These are phyloP conservation scores for Talaromyces nanjingensis DNA, from an alignment of 495 filamentous ascomycete species.

Conservation along the genomic window DNA sequence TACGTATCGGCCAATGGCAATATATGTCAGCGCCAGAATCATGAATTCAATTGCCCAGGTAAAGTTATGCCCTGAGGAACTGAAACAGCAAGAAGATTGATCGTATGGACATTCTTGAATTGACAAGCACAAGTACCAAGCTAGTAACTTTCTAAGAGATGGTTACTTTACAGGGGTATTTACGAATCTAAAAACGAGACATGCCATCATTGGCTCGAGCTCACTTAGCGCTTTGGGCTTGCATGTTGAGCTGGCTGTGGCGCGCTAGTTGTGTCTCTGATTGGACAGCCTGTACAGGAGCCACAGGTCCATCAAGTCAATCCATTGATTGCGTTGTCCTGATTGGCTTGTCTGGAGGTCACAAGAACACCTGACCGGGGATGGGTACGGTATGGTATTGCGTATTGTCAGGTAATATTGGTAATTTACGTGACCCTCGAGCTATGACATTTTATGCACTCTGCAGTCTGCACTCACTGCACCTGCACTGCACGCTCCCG, in stretches of 20 bases:
- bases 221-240: not conserved
- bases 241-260: slow-evolving; percentile 5
- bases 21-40: not conserved
- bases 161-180: not conserved
- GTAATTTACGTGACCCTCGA: not conserved
- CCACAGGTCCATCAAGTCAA: not conserved
- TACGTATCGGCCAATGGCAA: not conserved
- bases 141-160: not conserved
- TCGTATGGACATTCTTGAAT: not conserved
- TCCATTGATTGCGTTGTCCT: not conserved
- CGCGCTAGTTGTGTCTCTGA: not conserved
- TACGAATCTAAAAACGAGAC: not conserved
- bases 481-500: not conserved
- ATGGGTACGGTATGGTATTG: not conserved
- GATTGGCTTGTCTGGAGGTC: not conserved
- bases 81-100: not conserved
- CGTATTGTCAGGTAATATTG: not conserved
- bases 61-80: not conserved
- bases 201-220: not conserved
- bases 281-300: not conserved
- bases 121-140: not conserved
- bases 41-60: not conserved
- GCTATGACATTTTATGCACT: not conserved
- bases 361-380: slow-evolving; percentile 1
- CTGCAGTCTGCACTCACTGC: not conserved